A percentile compares a stretch with the other conserved stretches of the same genome.
Conservation (phyloP, 345 rosid species). For the Reutealis trisperma region DNA sequence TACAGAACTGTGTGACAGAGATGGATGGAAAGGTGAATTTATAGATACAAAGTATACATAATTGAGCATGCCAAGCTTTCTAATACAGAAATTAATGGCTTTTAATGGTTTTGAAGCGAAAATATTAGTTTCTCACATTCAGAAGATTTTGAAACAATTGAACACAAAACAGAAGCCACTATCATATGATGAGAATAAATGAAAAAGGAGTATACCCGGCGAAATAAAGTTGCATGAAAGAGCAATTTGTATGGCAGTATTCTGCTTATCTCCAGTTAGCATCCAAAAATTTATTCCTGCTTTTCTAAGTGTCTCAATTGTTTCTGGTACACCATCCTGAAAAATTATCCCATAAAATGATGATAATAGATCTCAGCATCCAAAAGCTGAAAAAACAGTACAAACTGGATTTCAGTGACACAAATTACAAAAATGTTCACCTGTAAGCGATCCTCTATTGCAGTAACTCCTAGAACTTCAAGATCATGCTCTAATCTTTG, state of each 20-base stretch:
- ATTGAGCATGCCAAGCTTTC: not conserved
- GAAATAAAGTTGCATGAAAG: slow-evolving; percentile 97
- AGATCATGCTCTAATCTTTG: slow-evolving; percentile 83
- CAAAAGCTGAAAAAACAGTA: not conserved
- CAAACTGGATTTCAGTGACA: slow-evolving; percentile 14
- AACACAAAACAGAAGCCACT: not conserved
- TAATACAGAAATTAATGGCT: not conserved
- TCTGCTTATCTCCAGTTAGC: slow-evolving; percentile 98
- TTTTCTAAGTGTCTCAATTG: slow-evolving; percentile 87
- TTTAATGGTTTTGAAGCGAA: not conserved
- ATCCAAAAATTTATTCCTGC: slow-evolving; percentile 99
- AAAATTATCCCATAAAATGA: slow-evolving; percentile 15
- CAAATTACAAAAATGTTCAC: slow-evolving; percentile 37
- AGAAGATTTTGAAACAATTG: slow-evolving; percentile 1
- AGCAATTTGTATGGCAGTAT: slow-evolving; percentile 97
- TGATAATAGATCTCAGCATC: slow-evolving; percentile 15
- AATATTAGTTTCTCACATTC: not conserved
- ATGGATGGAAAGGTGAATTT: not conserved
- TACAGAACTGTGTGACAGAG: not conserved
- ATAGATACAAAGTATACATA: not conserved
- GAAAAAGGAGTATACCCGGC: slow-evolving; percentile 54
- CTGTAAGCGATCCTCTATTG: slow-evolving; percentile 95
- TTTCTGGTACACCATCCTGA: slow-evolving; percentile 99
- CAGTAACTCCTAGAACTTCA: slow-evolving; percentile 90
- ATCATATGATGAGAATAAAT: not conserved